These are phyloP conservation scores for Ambrosia hybrid DNA, from an alignment of 140 eudicot genomes.

Conservation along the genomic window DNA sequence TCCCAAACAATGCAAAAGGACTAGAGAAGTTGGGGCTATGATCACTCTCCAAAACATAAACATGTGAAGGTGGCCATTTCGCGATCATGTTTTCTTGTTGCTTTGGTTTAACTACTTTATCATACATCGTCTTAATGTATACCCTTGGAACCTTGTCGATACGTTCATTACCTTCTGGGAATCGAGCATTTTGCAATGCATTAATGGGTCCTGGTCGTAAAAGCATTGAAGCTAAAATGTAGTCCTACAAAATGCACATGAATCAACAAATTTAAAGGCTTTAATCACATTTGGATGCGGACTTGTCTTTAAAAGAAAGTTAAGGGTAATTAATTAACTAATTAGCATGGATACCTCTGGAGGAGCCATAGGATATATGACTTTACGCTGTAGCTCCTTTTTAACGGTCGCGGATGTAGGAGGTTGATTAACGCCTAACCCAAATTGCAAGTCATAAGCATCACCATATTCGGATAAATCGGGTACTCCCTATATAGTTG, in stretches of 20 bases:
- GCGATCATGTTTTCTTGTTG: constrained; percentile 52
- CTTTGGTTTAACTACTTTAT: constrained; percentile 37
- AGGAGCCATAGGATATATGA: constrained; percentile 34
- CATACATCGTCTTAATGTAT: constrained; percentile 48
- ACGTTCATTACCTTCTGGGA: constrained; percentile 27
- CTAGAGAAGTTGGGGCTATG: constrained; percentile 47
- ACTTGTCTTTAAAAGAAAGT: background rate
- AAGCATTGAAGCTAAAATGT: constrained; percentile 46
- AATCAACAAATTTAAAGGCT: background rate
- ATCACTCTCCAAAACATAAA: constrained; percentile 46
- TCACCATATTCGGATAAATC: constrained; percentile 39
- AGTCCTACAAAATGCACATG: constrained; percentile 26
- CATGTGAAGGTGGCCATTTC: constrained; percentile 56
- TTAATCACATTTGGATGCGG: background rate
- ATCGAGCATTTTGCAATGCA: constrained; percentile 33
- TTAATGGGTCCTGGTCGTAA: constrained; percentile 34
- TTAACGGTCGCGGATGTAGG: constrained; percentile 39
- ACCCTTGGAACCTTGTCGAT: constrained; percentile 39
- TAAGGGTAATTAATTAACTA: background rate
- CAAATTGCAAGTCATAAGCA: constrained; percentile 39
- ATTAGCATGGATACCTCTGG: constrained; percentile 30
- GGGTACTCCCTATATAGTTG: constrained; percentile 29
- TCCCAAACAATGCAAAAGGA: constrained; percentile 46
- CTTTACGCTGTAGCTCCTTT: constrained; percentile 40
- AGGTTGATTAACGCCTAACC: constrained; percentile 35